Base-by-base conservation (phyloP, 2,329 filamentous ascomycete genomes). In the Fusarium papillatum region DNA sequence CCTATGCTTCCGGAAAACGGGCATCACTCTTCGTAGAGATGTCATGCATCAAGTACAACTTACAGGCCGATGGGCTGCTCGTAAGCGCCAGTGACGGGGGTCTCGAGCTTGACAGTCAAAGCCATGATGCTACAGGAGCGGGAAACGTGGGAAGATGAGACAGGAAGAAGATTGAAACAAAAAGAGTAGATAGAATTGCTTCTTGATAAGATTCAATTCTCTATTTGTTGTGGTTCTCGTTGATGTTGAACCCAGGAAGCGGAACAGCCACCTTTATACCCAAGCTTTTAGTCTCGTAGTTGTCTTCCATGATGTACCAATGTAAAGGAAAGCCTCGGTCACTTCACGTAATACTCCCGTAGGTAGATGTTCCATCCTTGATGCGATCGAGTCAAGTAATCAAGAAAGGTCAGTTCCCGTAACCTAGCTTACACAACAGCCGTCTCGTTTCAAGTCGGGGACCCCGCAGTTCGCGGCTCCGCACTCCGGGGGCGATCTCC, bases 31-130 rank as follows among this genome's bases (percentile, higher is more conserved):
- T 46, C 14, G 4, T 3, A 46, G 43, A 24, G 43, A 46, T 2
- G 14, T 0, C 2, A 24, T 46, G n/a, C 7, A 8, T 24, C 4
- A 2, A 22, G 29, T 24, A 2, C 13, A 59, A 22, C 53, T 59
- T 59, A 97, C 72, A 92, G 85, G 82, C 90, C 90, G 69, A 89
- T 91, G 76, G 90, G 90, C 80, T 92, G 90, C 80, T 87, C 84
- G 83, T 90, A 90, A 72, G 83, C 50, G 82, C 90, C 93, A 78
- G 91, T 90, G 78, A 90, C 75, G 69, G 94, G 93, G 79, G 93
- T 95, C 86, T 92, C 90, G 80, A 95, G 89, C 83, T 93, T 88
- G 76, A 89, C 85, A 66, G 88, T 88, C 79, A 92, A 80, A 74
- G 66, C 22, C 43, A 48, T 48, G 43, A 48, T 48, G 39, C 17